Conservation (phyloP, 345 rosid genomes). For the Gossypium turneri region DNA sequence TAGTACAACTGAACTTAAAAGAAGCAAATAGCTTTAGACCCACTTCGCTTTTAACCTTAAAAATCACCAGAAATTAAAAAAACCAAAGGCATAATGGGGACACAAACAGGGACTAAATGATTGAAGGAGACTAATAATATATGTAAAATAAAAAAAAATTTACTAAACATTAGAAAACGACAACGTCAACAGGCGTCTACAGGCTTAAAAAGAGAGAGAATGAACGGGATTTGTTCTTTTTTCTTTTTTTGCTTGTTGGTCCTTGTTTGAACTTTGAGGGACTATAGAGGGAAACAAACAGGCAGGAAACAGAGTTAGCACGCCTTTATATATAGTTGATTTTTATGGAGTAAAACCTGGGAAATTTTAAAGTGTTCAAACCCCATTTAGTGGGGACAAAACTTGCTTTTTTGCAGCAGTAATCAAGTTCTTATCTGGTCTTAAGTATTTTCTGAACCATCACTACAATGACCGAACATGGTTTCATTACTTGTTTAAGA, state of each 20-base stretch:
- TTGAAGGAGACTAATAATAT: not conserved
- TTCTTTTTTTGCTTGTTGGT: not conserved
- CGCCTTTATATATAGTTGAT: not conserved
- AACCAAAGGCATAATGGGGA: not conserved
- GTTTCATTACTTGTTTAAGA: no score
- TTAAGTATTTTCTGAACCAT: not conserved
- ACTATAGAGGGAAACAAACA: not conserved
- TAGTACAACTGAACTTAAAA: not conserved
- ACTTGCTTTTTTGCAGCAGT: not conserved
- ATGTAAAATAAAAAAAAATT: not conserved
- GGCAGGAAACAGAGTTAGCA: not conserved
- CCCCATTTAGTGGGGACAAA: not conserved
- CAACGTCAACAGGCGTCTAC: not conserved
- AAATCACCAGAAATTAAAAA: slow-evolving; percentile 2
- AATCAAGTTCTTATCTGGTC: not conserved
- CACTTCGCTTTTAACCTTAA: slow-evolving; percentile 11
- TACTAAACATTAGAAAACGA: slow-evolving; percentile 1
- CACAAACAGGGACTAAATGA: not conserved
- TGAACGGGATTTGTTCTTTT: not conserved
- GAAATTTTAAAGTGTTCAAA: no score
- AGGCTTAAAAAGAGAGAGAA: not conserved
- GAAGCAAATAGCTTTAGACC: not conserved
- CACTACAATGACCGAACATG: not conserved
- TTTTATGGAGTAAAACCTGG: no score
- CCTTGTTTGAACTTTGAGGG: not conserved